Evolutionary conservation across 2,329 filamentous ascomycete genomes (phyloP).

Genomic region (Onygena corvina): DNA sequence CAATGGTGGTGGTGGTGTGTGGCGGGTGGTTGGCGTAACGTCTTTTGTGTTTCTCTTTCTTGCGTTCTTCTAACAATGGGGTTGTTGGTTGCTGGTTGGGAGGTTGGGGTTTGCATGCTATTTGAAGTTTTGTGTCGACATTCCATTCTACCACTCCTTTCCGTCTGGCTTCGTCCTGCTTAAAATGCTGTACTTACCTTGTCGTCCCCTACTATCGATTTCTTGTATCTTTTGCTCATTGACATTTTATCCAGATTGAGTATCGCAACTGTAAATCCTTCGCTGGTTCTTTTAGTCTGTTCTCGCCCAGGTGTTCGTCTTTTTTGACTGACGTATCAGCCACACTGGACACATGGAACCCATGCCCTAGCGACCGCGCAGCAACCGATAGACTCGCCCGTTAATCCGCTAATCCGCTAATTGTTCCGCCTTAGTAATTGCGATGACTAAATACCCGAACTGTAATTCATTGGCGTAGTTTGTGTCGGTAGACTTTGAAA

Average conservation of each 20-base stretch:
- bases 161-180: neutral
- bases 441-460: no score
- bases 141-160: neutral
- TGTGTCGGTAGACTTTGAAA: no score
- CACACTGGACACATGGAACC: no score
- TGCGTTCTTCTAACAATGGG: constrained; percentile 3
- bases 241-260: neutral
- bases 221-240: neutral
- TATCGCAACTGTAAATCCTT: no score
- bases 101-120: constrained; percentile 3
- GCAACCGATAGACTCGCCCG: no score
- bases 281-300: no score
- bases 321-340: no score
- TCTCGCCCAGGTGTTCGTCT: no score
- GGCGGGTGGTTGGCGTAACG: constrained; percentile 2
- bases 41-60: neutral
- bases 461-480: no score
- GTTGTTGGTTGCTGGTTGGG: constrained; percentile 5
- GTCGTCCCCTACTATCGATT: neutral
- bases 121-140: neutral
- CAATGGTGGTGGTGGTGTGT: neutral
- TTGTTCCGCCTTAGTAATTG: no score
- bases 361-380: no score
- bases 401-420: no score
- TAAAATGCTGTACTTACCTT: constrained; percentile 1